Evolutionary conservation across 1,139 yeast genomes (phyloP).

Genomic region (Suhomyces ambrosiae): DNA sequence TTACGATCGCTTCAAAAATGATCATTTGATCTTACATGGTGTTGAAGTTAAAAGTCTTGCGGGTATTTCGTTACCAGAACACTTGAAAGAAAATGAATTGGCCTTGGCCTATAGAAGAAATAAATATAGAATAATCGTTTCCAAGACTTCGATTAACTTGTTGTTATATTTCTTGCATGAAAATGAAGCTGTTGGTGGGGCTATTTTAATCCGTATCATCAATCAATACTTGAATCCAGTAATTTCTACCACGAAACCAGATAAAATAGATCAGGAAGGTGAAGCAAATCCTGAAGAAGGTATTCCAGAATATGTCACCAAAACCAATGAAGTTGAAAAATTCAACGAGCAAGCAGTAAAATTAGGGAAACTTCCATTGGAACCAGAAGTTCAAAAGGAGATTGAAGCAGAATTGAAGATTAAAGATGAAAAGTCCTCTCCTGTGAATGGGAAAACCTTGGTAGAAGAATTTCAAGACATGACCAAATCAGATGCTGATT

Average conservation of each 20-base stretch:
- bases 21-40: constrained; percentile 76
- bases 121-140: constrained; percentile 74
- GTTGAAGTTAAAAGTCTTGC: constrained; percentile 72
- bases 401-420: constrained; percentile 80
- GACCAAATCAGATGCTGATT: constrained; percentile 53
- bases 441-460: constrained; percentile 43
- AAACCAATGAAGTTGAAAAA: constrained; percentile 52
- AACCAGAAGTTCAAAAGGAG: constrained; percentile 81
- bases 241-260: constrained; percentile 51
- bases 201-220: constrained; percentile 78
- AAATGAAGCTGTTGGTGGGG: constrained; percentile 91
- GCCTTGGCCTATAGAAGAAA: constrained; percentile 74
- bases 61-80: constrained; percentile 78
- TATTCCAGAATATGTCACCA: constrained; percentile 56
- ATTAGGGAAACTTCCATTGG: constrained; percentile 82
- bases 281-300: constrained; percentile 65
- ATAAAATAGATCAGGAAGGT: constrained; percentile 47
- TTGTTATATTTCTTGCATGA: constrained; percentile 86
- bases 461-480: constrained; percentile 54
- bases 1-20: constrained; percentile 72
- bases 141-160: constrained; percentile 83
- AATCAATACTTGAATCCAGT: constrained; percentile 83
- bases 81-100: constrained; percentile 77
- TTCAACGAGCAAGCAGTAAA: constrained; percentile 74
- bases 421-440: constrained; percentile 59